Evolutionary conservation across 1,139 yeast species (phyloP).

Genomic region (Nakaseomyces uthaithaninus): DNA sequence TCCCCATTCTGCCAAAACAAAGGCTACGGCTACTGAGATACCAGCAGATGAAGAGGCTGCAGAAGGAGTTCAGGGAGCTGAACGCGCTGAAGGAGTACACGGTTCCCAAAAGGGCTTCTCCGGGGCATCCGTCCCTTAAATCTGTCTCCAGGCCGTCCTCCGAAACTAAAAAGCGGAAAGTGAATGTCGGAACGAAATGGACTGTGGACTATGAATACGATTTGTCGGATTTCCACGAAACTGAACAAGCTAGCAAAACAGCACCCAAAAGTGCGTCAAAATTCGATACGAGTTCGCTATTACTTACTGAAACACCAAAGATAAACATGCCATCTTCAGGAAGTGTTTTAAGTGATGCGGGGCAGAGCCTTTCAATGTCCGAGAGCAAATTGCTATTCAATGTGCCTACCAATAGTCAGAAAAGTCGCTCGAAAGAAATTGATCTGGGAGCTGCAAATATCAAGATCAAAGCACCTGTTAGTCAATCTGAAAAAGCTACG

Average conservation of each 20-base stretch:
- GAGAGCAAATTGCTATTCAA: conserved; percentile 12
- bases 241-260: neutral
- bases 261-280: conserved; percentile 7
- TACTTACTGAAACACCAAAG: neutral
- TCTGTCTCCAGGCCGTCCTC: neutral
- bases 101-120: neutral
- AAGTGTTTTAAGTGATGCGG: neutral
- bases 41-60: conserved; percentile 21
- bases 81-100: conserved; percentile 6
- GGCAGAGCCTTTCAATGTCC: conserved; percentile 7
- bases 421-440: neutral
- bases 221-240: conserved; percentile 4
- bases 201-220: conserved; percentile 9
- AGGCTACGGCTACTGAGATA: conserved; percentile 25
- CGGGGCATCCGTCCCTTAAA: too few species aligned
- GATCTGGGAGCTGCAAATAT: neutral
- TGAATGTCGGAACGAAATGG: neutral
- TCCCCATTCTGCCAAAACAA: conserved; percentile 29
- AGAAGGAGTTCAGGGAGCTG: conserved; percentile 12
- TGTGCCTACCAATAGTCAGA: neutral
- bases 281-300: conserved; percentile 8
- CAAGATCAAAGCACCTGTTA: neutral
- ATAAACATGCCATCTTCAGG: neutral
- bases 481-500: neutral
- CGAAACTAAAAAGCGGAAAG: neutral